Base-by-base conservation (phyloP, 768 basidiomycete species). In the Tricholoma matsutake region DNA sequence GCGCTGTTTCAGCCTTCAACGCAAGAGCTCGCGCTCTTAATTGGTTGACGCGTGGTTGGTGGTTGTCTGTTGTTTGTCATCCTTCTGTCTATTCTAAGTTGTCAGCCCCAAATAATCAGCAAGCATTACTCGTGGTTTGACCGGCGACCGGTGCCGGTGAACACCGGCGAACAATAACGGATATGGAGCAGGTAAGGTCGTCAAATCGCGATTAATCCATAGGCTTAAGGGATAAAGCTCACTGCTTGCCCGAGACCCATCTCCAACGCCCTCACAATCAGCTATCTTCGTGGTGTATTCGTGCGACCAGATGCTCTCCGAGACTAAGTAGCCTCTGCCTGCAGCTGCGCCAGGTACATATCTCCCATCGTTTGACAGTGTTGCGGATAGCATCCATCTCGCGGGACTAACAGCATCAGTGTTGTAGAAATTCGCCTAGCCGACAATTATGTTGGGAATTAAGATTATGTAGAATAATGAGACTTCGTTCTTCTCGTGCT, bases 271-370 rank as follows among this genome's bases (percentile, higher is more conserved):
- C 57, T 64, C 45, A 64, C 56, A n/a, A 64, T 25, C 31, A 64
- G 14, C 63, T 6, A 60, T 60, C 35, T 58, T 64, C 52, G 52
- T 35, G 37, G 56, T 61, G 35, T 61, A 64, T 28, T 64, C 63
- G 18, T 39, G 31, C 41, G 45, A 22, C 47, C 0, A 37, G 18
- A 20, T 37, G 28, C 18, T 64, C 60, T 9, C 34, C 51, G 9
- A 61, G 54, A 0, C 41, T 31, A 10, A 64, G 35, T 14, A 64
- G 35, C 18, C 63, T 51, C 25, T 64, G 52, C 29, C 59, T 31
- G n/a, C n/a, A n/a, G n/a, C n/a, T n/a, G 22, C 56, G 59, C 63
- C 63, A 64, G 57, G 51, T 64, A 10, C 56, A 58, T n/a, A 64
- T 61, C 53, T 64, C 59, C 59, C 60, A 61, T n/a, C 60, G 56